Evolutionary conservation across 2,329 filamentous ascomycete genomes (phyloP), one percentile per base, ranked within the genome.

Genomic region (Ramularia endophylla): DNA sequence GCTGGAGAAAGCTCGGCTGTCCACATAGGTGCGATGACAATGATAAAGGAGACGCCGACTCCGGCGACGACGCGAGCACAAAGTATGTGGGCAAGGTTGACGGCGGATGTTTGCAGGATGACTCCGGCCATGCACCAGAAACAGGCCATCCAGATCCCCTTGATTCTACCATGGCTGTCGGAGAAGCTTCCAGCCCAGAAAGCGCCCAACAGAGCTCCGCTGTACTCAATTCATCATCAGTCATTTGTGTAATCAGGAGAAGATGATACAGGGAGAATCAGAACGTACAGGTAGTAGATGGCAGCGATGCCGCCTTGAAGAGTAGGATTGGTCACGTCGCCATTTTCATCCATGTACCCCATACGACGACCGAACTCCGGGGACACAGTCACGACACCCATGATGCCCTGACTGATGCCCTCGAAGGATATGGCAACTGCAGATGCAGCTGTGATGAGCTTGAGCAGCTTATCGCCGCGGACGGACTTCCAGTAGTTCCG

Each of bases 331-430:
- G n/a, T n/a, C n/a, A n/a, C n/a, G n/a, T n/a, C n/a, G n/a, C n/a
- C n/a, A n/a, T n/a, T n/a, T n/a, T n/a, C n/a, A n/a, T n/a, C n/a
- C n/a, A n/a, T n/a, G n/a, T 43, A 39, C 16, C 40, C 41, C 41
- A 41, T 41, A 28, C 20, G 30, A 18, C 30, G 32, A 28, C 59
- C 58, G 46, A 59, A 61, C 28, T 51, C 57, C 15, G 57, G 54
- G 6, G 57, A 57, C 22, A 46, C 50, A 39, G 44, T 53, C 29
- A 59, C 55, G 29, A 42, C 49, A 25, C 58, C 58, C 41, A 55
- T 51, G 32, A 60, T 56, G 36, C 57, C 58, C 47, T 61, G 58
- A 36, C 57, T 60, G 44, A 58, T 59, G 28, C 57, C 58, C 47
- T 60, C 57, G 39, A 48, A 60, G 35, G 37, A 27, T 28, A 47